Conservation (phyloP, 768 basidiomycete genomes). For the Leucosporidium scottii region DNA sequence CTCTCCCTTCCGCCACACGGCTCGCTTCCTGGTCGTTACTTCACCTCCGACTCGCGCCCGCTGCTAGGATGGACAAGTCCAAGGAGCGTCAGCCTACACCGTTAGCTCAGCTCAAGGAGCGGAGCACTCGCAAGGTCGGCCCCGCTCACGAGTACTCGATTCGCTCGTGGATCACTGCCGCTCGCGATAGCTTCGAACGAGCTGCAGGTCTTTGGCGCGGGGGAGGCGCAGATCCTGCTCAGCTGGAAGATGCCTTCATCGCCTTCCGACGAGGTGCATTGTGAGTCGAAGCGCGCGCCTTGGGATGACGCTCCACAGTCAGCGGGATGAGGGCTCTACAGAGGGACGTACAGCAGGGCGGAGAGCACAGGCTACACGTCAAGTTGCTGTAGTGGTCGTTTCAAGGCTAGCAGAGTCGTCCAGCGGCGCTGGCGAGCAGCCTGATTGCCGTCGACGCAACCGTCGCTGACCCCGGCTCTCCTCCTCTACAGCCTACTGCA, state of each 20-base stretch:
- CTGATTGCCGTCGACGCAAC: not conserved
- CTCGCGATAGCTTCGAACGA: conserved; percentile 5
- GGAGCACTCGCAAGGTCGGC: not conserved
- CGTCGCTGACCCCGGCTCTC: not conserved
- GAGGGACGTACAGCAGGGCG: too few species aligned
- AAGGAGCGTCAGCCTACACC: not conserved
- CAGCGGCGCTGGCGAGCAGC: not conserved
- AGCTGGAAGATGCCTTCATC: conserved; percentile 20
- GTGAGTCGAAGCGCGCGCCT: not conserved
- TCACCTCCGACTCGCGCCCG: too few species aligned
- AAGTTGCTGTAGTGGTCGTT: not conserved
- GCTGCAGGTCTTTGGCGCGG: not conserved
- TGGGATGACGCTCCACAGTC: not conserved
- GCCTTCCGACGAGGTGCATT: conserved; percentile 13
- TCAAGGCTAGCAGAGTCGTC: not conserved
- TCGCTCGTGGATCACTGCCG: conserved; percentile 11
- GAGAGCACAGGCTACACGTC: not conserved
- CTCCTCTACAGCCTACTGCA: conserved; percentile 7
- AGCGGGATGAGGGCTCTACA: too few species aligned
- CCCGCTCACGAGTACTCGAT: conserved; percentile 21
- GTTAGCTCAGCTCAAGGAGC: not conserved
- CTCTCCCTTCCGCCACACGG: too few species aligned
- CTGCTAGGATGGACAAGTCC: not conserved
- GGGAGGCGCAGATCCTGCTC: not conserved
- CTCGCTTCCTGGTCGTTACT: too few species aligned